Base-by-base conservation (phyloP, 2,329 filamentous ascomycete genomes). In the Aphanocladium album region DNA sequence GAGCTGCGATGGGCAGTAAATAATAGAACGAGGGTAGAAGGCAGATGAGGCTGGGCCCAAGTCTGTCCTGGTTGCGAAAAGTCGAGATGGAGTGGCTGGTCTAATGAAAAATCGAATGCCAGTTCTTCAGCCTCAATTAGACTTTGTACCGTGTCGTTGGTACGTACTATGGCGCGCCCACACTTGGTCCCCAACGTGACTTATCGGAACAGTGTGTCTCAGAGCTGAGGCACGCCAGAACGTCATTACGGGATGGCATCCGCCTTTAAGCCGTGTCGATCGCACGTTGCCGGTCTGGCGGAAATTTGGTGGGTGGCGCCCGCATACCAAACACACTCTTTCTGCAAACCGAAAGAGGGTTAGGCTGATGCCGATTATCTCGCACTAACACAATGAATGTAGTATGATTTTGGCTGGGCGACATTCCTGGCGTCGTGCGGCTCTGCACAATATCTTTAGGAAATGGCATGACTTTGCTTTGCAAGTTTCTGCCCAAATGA, bases 191-290 rank as follows among this genome's bases (percentile, higher is more conserved):
- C 14, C 35, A n/a, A 23, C n/a, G 49, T 8, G 19, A 21, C 37
- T 30, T 33, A 30, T 55, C 37, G 7, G 25, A 16, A n/a, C n/a
- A 27, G 30, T 4, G 30, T 57, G 54, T 57, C 54, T 57, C 54
- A 57, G 30, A 47, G 54, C 23, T n/a, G 54, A 47, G 54, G 54
- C 41, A 57, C 25, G 54, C 54, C 23, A 19, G 30, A 21, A 37
- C 43, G 43, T 49, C 54, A 57, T 57, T 19, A 12, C 11, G 16
- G 8, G 12, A 30, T 8, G 19, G 11, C 25, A 25, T 12, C 43
- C 54, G 35, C 30, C 8, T 9, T 23, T 35, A 30, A 30, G 33
- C 23, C 35, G 30, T 43, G 54, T 37, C 54, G 54, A 57, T 57
- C 41, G 37, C 45, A 21, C 2, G 43, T 25, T 46, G 43, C 43